Conservation (phyloP, 1,284 basidiomycete species). For the Coniferiporia weirii region DNA sequence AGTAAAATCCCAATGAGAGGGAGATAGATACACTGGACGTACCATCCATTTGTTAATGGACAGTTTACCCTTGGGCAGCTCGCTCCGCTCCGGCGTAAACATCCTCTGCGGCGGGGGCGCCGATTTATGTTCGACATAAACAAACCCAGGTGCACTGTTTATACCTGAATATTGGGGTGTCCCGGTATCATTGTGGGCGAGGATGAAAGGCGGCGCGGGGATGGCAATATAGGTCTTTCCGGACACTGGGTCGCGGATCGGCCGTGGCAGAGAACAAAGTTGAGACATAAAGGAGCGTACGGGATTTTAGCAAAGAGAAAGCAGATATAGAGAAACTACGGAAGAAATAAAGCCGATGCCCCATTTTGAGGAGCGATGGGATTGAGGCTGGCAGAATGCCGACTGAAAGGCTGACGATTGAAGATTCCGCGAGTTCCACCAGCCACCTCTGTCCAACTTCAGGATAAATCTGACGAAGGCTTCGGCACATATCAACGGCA, state of each 20-base stretch:
- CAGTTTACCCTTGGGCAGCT: not conserved
- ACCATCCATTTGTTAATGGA: constrained; percentile 16
- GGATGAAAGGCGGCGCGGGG: constrained; percentile 16
- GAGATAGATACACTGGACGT: not conserved
- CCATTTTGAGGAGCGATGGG: not conserved
- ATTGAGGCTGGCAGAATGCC: not conserved
- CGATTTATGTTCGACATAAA: constrained; percentile 13
- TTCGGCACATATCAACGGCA: too few species aligned
- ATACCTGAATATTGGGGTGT: not conserved
- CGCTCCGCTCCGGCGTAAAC: not conserved
- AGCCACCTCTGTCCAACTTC: not conserved
- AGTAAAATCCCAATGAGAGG: not conserved
- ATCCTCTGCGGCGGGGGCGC: not conserved
- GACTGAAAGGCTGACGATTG: not conserved
- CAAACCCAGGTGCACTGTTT: constrained; percentile 3
- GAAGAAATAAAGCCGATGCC: not conserved
- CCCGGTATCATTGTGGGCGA: not conserved
- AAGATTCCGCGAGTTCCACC: not conserved
- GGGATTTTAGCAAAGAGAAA: not conserved
- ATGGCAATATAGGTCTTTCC: constrained; percentile 18
- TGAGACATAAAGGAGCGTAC: constrained; percentile 15
- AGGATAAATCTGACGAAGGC: too few species aligned
- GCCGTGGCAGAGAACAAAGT: constrained; percentile 11
- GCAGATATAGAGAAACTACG: not conserved
- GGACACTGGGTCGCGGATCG: constrained; percentile 13